Conservation (phyloP, 1,284 basidiomycete genomes). For the Rhodotorula sp. region DNA sequence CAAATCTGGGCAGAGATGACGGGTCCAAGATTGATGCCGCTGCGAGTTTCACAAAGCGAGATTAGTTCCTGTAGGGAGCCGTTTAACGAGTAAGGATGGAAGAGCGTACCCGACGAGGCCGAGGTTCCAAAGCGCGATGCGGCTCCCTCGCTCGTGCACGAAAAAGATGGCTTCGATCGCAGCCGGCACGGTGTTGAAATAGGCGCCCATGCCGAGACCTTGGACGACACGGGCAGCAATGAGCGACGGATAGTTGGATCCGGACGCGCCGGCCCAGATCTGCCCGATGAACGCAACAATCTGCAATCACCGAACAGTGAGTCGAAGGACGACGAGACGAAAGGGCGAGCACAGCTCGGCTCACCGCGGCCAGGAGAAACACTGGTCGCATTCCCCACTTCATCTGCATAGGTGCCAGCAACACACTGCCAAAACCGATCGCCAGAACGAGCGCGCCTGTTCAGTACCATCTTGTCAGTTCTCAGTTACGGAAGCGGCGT, state of each 20-base stretch:
- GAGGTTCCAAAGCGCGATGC: constrained; percentile 55
- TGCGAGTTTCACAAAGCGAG: too few species aligned
- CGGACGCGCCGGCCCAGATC: constrained; percentile 53
- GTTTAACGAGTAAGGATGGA: too few species aligned
- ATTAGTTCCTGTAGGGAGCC: neutral
- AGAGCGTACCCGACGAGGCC: constrained; percentile 49
- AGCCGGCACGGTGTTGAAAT: constrained; percentile 55
- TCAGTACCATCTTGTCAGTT: too few species aligned
- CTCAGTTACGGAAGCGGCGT: too few species aligned
- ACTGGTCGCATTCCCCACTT: constrained; percentile 56
- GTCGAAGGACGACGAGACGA: neutral
- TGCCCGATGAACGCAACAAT: constrained; percentile 55
- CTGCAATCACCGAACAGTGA: neutral
- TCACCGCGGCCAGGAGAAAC: constrained; percentile 52
- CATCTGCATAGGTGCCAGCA: constrained; percentile 53
- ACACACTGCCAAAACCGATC: constrained; percentile 52
- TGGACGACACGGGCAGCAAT: constrained; percentile 55
- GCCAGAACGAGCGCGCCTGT: constrained; percentile 51
- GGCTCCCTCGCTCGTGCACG: constrained; percentile 54
- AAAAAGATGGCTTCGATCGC: constrained; percentile 56
- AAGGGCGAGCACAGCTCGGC: neutral
- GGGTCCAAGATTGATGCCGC: constrained; percentile 49
- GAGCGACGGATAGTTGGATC: constrained; percentile 53
- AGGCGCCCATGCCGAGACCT: constrained; percentile 55
- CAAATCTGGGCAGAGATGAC: constrained; percentile 33